A percentile compares a stretch with the other conserved stretches of the same genome.
Evolutionary conservation across 495 filamentous ascomycete genomes (phyloP).

Genomic region (Talaromyces wortmannii): DNA sequence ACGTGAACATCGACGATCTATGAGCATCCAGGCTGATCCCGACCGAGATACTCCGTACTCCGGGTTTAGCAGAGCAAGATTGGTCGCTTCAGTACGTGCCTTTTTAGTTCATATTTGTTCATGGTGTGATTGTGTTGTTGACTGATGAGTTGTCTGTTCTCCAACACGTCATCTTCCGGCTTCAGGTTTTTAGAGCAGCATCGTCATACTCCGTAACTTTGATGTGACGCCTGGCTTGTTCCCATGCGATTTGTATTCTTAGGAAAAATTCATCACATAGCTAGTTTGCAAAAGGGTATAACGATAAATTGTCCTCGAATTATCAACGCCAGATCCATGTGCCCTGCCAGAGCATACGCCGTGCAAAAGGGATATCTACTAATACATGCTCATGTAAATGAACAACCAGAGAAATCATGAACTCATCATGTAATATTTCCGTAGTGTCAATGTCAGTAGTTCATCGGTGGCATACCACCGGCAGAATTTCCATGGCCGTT

Average conservation of each 20-base stretch:
- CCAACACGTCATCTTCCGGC: too few relatives aligned
- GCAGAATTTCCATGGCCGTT: background rate
- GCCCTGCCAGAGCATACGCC: background rate
- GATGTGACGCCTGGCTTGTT: too few relatives aligned
- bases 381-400: background rate
- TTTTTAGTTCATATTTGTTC: too few relatives aligned
- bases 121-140: too few relatives aligned
- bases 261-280: too few relatives aligned
- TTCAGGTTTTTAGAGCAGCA: too few relatives aligned
- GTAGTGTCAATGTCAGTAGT: constrained; percentile 1
- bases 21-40: background rate
- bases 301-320: background rate
- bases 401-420: background rate
- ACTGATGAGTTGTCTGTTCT: too few relatives aligned
- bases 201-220: too few relatives aligned
- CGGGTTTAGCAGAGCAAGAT: background rate
- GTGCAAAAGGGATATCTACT: background rate
- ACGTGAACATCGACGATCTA: too few relatives aligned
- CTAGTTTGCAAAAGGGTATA: too few relatives aligned
- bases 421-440: background rate
- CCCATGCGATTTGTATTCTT: too few relatives aligned
- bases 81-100: background rate
- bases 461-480: constrained; percentile 1
- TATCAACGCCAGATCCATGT: background rate
- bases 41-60: background rate